Evolutionary conservation across 176 grass and related monocot genomes (phyloP).

Genomic region (Tillandsia leiboldiana): DNA sequence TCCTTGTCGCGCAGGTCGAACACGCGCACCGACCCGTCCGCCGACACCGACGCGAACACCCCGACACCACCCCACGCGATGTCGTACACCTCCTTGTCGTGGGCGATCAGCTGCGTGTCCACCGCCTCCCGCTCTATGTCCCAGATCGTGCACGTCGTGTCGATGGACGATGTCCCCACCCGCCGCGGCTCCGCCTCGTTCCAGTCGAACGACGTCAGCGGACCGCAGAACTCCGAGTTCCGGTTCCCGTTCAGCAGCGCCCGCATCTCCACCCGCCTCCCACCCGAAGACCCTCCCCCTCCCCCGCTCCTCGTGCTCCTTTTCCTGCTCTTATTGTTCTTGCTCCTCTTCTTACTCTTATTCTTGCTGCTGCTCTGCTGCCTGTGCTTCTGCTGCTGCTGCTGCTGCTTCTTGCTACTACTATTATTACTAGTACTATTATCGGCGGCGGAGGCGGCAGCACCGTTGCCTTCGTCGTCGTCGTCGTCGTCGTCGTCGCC

Average conservation of each 20-base stretch:
- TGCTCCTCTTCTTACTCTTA: too few species aligned
- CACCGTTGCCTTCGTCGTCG: too few species aligned
- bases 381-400: too few species aligned
- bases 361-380: too few species aligned
- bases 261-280: constrained; percentile 35
- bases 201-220: constrained; percentile 97
- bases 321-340: too few species aligned
- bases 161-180: constrained; percentile 79
- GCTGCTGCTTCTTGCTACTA: too few species aligned
- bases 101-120: constrained; percentile 96
- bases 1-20: constrained; percentile 98
- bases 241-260: constrained; percentile 83
- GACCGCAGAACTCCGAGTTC: constrained; percentile 91
- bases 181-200: constrained; percentile 94
- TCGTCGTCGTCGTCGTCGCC: background rate
- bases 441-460: too few species aligned
- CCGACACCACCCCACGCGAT: constrained; percentile 94
- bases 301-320: too few species aligned
- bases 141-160: constrained; percentile 97
- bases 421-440: too few species aligned
- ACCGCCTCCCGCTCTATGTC: constrained; percentile 88
- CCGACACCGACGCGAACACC: constrained; percentile 88
- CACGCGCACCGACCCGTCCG: constrained; percentile 86
- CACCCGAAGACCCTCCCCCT: too few species aligned
- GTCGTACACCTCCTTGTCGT: constrained; percentile 99